Percentiles rank a stretch among this genome's conserved stretches.
These are phyloP conservation scores for Pichia sp. DNA, from an alignment of 1,139 yeast species.

Conservation along the genomic window DNA sequence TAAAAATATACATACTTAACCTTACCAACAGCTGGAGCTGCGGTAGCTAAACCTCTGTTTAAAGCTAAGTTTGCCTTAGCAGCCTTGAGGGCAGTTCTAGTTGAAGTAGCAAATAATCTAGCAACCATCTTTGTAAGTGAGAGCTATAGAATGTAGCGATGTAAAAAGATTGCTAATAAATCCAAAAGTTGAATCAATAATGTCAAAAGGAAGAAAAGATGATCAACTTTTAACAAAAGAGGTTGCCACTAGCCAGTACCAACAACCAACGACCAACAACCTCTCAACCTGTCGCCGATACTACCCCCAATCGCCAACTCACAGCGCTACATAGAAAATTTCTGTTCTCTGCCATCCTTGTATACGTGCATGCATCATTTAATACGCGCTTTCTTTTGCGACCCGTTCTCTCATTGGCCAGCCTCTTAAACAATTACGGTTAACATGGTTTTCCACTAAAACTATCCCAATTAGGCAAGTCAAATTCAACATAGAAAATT, in stretches of 20 bases:
- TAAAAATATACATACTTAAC: conserved; percentile 62
- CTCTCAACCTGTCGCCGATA: conserved; percentile 1
- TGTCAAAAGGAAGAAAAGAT: background rate
- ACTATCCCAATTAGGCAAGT: conserved; percentile 1
- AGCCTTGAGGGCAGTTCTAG: conserved; percentile 87
- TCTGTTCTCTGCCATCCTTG: too few relatives aligned
- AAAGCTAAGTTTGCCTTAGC: conserved; percentile 77
- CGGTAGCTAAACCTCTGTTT: conserved; percentile 82
- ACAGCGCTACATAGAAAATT: too few relatives aligned
- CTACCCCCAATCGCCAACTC: background rate
- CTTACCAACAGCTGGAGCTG: conserved; percentile 79
- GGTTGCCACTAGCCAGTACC: too few relatives aligned
- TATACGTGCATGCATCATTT: too few relatives aligned
- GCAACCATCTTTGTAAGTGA: conserved; percentile 35
- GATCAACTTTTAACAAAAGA: background rate
- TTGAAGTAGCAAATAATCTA: conserved; percentile 84
- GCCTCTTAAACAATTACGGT: background rate
- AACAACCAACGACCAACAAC: background rate
- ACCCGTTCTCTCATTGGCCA: conserved; percentile 7
- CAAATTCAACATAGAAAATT: too few relatives aligned
- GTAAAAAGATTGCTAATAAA: background rate
- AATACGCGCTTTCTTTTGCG: background rate
- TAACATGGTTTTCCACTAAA: background rate
- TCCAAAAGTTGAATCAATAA: too few relatives aligned
- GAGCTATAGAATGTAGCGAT: conserved; percentile 13